Conservation (phyloP, 768 basidiomycete genomes). For the Xerocomellus chrysenteron region DNA sequence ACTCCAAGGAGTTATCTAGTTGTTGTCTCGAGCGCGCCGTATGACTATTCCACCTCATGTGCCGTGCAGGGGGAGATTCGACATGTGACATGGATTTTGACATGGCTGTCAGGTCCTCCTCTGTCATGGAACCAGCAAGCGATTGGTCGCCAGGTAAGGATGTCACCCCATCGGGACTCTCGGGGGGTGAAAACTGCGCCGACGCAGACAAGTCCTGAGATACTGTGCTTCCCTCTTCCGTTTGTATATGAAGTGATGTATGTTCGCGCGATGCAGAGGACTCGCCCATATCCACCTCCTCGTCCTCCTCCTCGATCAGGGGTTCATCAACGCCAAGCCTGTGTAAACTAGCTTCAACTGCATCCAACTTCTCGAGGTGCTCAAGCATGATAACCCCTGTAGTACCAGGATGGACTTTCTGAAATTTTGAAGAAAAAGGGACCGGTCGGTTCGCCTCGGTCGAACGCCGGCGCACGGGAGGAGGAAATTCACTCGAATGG, state of each 20-base stretch:
- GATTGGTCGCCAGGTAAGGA: slow-evolving; percentile 58
- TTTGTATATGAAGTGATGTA: slow-evolving; percentile 28
- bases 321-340: slow-evolving; percentile 64
- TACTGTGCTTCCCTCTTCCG: slow-evolving; percentile 21
- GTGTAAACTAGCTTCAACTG: slow-evolving; percentile 75
- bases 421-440: slow-evolving; percentile 81
- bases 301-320: slow-evolving; percentile 49
- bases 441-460: slow-evolving; percentile 71
- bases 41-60: slow-evolving; percentile 37
- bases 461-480: slow-evolving; percentile 62
- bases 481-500: slow-evolving; percentile 66
- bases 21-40: slow-evolving; percentile 26
- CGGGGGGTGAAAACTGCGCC: slow-evolving; percentile 52
- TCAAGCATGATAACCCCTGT: slow-evolving; percentile 85
- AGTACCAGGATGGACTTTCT: slow-evolving; percentile 79
- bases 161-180: slow-evolving; percentile 49
- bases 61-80: slow-evolving; percentile 46
- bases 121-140: slow-evolving; percentile 54
- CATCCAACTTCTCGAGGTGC: slow-evolving; percentile 82
- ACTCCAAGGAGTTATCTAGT: slow-evolving; percentile 40
- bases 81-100: slow-evolving; percentile 77
- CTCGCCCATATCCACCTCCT: slow-evolving; percentile 66
- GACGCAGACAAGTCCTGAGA: slow-evolving; percentile 33
- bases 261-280: slow-evolving; percentile 28
- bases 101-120: slow-evolving; percentile 71